These are phyloP conservation scores for Telfairia occidentalis DNA, from an alignment of 331 rosid genomes.

Conservation along the genomic window DNA sequence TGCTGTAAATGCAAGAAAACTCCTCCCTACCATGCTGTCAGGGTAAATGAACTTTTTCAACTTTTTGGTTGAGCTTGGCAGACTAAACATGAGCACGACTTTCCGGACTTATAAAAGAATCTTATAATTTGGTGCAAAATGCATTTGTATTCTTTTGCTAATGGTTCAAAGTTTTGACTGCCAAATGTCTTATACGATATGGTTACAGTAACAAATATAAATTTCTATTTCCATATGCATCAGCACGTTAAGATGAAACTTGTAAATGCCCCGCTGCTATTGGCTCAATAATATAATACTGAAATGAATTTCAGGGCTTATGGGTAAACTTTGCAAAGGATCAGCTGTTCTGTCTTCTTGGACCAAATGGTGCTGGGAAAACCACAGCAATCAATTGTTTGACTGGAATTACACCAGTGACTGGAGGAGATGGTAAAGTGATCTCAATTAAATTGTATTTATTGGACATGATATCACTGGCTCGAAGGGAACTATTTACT, in stretches of 20 bases:
- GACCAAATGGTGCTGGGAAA: conserved; percentile 96
- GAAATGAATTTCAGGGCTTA: conserved; percentile 51
- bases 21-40: conserved; percentile 51
- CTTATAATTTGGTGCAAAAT: background rate
- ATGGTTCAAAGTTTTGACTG: background rate
- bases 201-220: background rate
- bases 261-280: background rate
- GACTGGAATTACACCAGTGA: conserved; percentile 82
- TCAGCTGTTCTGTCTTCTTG: conserved; percentile 85
- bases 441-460: conserved; percentile 7
- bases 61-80: conserved; percentile 3
- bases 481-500: conserved; percentile 5
- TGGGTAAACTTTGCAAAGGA: conserved; percentile 73
- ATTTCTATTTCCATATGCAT: background rate
- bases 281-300: background rate
- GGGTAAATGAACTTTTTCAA: conserved; percentile 41
- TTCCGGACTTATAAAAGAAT: background rate
- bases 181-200: background rate
- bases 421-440: conserved; percentile 71
- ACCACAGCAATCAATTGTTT: conserved; percentile 74
- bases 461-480: background rate
- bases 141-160: background rate
- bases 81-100: background rate
- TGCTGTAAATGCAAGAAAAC: conserved; percentile 48
- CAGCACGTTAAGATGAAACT: background rate